Evolutionary conservation across 2,329 filamentous ascomycete species (phyloP).

Genomic region (Colletotrichum lini): DNA sequence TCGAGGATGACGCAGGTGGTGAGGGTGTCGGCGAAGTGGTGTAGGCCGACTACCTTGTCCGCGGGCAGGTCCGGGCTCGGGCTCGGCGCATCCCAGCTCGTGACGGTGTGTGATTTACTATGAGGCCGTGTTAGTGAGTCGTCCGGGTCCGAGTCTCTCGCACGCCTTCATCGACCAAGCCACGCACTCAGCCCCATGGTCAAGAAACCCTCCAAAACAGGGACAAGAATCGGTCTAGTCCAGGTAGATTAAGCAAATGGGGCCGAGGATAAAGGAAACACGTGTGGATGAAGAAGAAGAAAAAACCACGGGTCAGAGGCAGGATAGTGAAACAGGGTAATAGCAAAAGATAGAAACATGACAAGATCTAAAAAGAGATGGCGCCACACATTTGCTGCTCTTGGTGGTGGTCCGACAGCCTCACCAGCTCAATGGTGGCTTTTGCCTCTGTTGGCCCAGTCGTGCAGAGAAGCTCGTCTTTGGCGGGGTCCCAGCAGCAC

Average conservation of each 20-base stretch:
- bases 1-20: constrained; percentile 87
- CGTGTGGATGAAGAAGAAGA: background rate
- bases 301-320: background rate
- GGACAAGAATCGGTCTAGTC: background rate
- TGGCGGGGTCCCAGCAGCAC: constrained; percentile 87
- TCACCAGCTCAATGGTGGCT: constrained; percentile 80
- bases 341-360: background rate
- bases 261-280: background rate
- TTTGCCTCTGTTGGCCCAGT: constrained; percentile 83
- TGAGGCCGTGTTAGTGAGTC: constrained; percentile 42
- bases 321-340: background rate
- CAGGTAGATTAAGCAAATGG: background rate
- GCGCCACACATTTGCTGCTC: constrained; percentile 55
- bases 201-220: background rate
- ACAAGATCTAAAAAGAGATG: constrained; percentile 18
- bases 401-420: constrained; percentile 62
- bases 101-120: constrained; percentile 64
- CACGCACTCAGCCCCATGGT: constrained; percentile 1
- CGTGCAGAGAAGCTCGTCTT: constrained; percentile 84
- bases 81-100: constrained; percentile 90
- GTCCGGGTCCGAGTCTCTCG: constrained; percentile 23
- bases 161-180: constrained; percentile 24
- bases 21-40: constrained; percentile 86
- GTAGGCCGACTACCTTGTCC: constrained; percentile 83
- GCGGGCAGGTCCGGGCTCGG: constrained; percentile 81